Evolutionary conservation across 352 stramenopile genomes (phyloP).

Genomic region (Phytophthora litchii): DNA sequence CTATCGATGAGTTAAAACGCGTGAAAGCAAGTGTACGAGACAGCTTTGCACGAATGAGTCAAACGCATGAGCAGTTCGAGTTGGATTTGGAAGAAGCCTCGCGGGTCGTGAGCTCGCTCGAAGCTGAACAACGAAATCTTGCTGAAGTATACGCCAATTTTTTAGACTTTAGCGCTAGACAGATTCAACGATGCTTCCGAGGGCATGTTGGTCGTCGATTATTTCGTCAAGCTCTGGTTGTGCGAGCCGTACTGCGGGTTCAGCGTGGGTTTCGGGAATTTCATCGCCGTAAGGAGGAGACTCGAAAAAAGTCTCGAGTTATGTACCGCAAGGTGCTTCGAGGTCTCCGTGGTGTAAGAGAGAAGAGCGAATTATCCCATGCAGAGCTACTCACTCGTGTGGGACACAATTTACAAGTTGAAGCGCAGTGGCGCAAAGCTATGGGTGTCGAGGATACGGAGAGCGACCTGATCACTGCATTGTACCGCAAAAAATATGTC

Average conservation of each 20-base stretch:
- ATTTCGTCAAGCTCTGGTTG: slow-evolving; percentile 40
- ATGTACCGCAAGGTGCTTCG: slow-evolving; percentile 57
- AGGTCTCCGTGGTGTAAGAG: slow-evolving; percentile 48
- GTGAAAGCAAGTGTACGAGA: slow-evolving; percentile 22
- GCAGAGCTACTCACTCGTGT: slow-evolving; percentile 61
- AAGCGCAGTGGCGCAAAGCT: slow-evolving; percentile 66
- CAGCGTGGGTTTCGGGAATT: slow-evolving; percentile 53
- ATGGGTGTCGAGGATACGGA: slow-evolving; percentile 68
- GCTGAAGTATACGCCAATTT: slow-evolving; percentile 29
- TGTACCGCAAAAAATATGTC: slow-evolving; percentile 73
- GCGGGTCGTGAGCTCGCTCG: slow-evolving; percentile 27
- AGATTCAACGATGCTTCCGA: slow-evolving; percentile 90
- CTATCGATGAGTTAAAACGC: slow-evolving; percentile 27
- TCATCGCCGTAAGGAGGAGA: slow-evolving; percentile 33
- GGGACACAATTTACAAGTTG: slow-evolving; percentile 68
- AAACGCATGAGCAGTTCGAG: slow-evolving; percentile 41
- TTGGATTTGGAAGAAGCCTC: slow-evolving; percentile 34
- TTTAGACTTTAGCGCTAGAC: slow-evolving; percentile 42
- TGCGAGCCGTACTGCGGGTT: slow-evolving; percentile 52
- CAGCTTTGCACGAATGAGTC: slow-evolving; percentile 41
- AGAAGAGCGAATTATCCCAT: slow-evolving; percentile 49
- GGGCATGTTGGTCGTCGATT: slow-evolving; percentile 73
- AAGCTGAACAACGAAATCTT: slow-evolving; percentile 35
- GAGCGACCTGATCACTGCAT: slow-evolving; percentile 53
- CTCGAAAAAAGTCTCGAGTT: slow-evolving; percentile 39